Evolutionary conservation across 352 stramenopile genomes (phyloP), one percentile per base, ranked within the genome.

Genomic region (Phytophthora idaei): DNA sequence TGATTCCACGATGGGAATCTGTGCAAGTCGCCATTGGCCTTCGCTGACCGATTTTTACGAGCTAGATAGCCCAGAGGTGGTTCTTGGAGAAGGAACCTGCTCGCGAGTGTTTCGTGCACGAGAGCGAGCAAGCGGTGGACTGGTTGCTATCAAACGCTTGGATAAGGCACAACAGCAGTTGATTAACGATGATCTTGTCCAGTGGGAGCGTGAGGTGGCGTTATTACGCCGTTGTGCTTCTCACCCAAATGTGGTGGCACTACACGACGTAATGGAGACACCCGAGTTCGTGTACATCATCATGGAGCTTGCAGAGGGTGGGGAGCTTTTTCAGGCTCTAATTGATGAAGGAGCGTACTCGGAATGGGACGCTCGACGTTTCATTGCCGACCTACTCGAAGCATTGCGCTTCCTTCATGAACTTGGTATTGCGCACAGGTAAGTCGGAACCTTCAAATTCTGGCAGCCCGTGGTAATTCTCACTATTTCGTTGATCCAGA

Each of bases 291-390:
- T 85, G 32, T 85, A 81, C 54, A 67, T 92, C 47, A 71, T 90
- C 36, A 90, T 77, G 59, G 84, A 92, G 56, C 60, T 85, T 37
- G 80, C 82, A 2, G 63, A 69, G 1, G 84, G 84, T 39, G 84
- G 84, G 1, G 81, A 92, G 52, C 84, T 92, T 54, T 90, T 92
- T 52, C 73, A 92, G 47, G 72, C 83, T 17, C 71, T 92, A 42
- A 89, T 90, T 54, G 29, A 89, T 31, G 81, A 90, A 45, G 84
- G 84, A 12, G 84, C 84, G 46, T 92, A 92, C 74, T 92, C 84
- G 25, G 84, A 92, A 64, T 90, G 80, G 74, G 80, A 90, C 34
- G 80, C 84, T 31, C 74, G 78, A 36, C 67, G 76, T 2, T 84
- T 89, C 29, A 64, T 73, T 8, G 36, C 61, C 3, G 80, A 89